Evolutionary conservation across 257 asterid species (phyloP), one percentile per base, ranked within the genome.

Genomic region (Nicotiana sylvestris): DNA sequence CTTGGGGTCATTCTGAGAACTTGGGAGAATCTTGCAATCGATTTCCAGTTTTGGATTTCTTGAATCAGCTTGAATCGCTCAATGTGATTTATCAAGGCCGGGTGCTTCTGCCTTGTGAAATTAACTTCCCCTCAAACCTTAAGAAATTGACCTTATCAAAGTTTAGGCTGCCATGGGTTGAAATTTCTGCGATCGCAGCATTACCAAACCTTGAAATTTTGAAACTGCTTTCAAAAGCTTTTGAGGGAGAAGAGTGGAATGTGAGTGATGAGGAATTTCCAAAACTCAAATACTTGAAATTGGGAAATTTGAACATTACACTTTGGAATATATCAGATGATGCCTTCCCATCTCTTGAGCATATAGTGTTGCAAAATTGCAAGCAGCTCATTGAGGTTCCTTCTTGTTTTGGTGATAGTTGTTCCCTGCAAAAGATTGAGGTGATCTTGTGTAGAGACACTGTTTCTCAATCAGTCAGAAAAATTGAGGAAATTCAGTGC

Each of bases 271-370:
- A 66, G 15, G 79, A 74, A 6, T 84, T 84, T 32, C 35, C 27
- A 33, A 76, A 74, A 37, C 87, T 81, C 69, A 84, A 74, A 58
- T 25, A 29, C 80, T 56, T 81, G 72, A 60, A 49, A 72, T 33
- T 72, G 6, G 0, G 65, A 8, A 3, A 18, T 1, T 12, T 74
- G 21, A 16, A 74, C 0, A 62, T 80, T 58, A 55, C 35, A 51
- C 21, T 30, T n/a, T 84, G 86, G 86, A 69, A 4, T 53, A 18
- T 51, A 55, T n/a, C 74, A 1, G 53, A 39, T 13, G 87, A 85
- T n/a, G 35, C 82, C n/a, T 85, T 85, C 55, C 85, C 85, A 11
- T 21, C 17, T 13, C 87, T 81, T 53, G 76, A 81, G 56, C 80
- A 32, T 13, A 66, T 85, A 29, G 57, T 81, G 4, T 49, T 84